Evolutionary conservation across 495 filamentous ascomycete species (phyloP).

Genomic region (Daldinia grandis): DNA sequence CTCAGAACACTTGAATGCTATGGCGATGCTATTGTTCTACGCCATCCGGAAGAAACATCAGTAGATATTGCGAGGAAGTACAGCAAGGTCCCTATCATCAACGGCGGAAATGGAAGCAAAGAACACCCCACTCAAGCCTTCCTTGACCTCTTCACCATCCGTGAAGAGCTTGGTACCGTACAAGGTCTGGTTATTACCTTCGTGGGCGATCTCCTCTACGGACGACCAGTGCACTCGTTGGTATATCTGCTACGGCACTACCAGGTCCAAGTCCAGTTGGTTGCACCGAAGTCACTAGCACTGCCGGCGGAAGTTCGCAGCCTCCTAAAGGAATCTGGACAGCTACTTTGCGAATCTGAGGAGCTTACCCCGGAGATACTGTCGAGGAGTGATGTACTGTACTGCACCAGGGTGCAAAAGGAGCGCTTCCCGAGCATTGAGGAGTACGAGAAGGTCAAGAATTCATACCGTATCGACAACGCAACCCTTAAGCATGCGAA

Average conservation of each 20-base stretch:
- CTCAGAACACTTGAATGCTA: conserved; percentile 94
- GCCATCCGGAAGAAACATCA: conserved; percentile 83
- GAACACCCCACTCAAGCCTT: conserved; percentile 98
- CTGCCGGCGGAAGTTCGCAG: conserved; percentile 78
- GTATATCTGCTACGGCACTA: conserved; percentile 94
- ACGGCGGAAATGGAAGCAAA: conserved; percentile 91
- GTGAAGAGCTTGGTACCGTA: conserved; percentile 95
- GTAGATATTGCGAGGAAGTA: conserved; percentile 83
- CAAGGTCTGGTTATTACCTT: conserved; percentile 96
- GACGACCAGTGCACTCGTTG: conserved; percentile 92
- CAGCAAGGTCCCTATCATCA: conserved; percentile 90
- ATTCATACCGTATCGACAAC: conserved; percentile 87
- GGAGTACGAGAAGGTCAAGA: conserved; percentile 86
- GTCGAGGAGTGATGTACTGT: conserved; percentile 84
- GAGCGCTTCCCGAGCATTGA: conserved; percentile 84
- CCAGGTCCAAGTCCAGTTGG: conserved; percentile 90
- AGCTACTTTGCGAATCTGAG: conserved; percentile 76
- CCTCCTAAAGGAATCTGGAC: conserved; percentile 72
- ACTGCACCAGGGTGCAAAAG: conserved; percentile 96
- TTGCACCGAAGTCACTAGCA: conserved; percentile 79
- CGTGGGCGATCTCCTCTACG: conserved; percentile 89
- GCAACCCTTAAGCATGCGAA: conserved; percentile 91
- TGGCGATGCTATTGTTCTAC: conserved; percentile 90
- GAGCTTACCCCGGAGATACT: conserved; percentile 86
- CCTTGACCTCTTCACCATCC: conserved; percentile 98